Evolutionary conservation across 345 rosid species (phyloP), one percentile per base, ranked within the genome.

Genomic region (Populus simonii): DNA sequence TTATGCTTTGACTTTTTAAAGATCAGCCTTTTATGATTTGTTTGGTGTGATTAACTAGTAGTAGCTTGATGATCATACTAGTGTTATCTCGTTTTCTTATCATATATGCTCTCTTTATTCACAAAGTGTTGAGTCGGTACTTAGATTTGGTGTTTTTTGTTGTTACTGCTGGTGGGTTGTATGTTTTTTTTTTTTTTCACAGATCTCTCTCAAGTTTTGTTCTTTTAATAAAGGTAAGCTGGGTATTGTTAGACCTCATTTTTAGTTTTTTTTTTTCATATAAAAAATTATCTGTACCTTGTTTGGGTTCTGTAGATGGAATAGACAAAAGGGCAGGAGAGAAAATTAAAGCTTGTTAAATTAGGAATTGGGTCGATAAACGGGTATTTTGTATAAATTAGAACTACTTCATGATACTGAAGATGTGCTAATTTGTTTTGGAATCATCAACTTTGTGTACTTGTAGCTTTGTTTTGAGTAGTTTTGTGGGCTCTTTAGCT

Each of bases 141-240:
- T 69, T 16, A 8, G 72, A 51, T 69, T 74, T 76, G 74, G 16
- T 53, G 8, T 57, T 71, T 71, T 62, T 43, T 59, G 53, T 18
- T 71, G 62, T 71, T 16, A 9, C 63, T 77, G 55, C 5, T 35
- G 18, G 27, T 62, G 69, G 17, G 36, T 31, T 71, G 8, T 59
- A 16, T 11, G 13, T 33, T 31, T 29, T 49, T 2, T 51, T 16
- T 2, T 29, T 31, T 31, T 31, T 0, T 3, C 0, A 1, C 51
- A 53, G 78, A 51, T 76, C 72, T 35, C 25, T 59, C 6, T n/a
- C 12, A 11, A 3, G 23, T 75, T 5, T 8, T 20, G 31, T 75
- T 67, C 13, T 33, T 35, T 51, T 39, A 4, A 11, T 38, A 17
- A 36, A 10, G 33, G 47, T 35, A n/a, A 36, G 36, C 63, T 15